Conservation (phyloP, 352 stramenopile genomes). For the Globisporangium perplexum region DNA sequence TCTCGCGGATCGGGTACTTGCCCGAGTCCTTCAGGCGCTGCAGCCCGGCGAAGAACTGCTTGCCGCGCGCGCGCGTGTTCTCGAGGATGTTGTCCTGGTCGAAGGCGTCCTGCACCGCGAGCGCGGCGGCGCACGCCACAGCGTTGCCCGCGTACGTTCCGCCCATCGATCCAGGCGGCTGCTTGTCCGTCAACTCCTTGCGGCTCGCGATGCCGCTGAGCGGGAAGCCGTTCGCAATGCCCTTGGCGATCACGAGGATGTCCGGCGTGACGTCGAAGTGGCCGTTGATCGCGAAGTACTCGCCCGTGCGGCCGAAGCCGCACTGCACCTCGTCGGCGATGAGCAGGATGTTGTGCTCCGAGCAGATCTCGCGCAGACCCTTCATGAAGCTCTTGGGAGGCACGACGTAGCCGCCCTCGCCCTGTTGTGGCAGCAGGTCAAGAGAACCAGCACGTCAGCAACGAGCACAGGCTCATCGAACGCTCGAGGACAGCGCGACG, state of each 20-base stretch:
- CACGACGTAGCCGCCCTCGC: conserved; percentile 93
- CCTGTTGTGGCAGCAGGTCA: conserved; percentile 28
- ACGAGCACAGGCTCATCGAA: not conserved
- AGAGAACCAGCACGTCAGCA: not conserved
- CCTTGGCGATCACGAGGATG: conserved; percentile 97
- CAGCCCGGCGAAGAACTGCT: conserved; percentile 73
- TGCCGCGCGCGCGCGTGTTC: conserved; percentile 70
- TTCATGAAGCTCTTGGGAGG: conserved; percentile 90
- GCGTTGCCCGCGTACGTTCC: conserved; percentile 92
- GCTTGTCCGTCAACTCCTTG: conserved; percentile 80
- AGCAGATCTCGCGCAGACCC: conserved; percentile 86
- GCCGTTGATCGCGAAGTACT: conserved; percentile 74
- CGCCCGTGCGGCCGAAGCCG: conserved; percentile 94
- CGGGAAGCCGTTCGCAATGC: conserved; percentile 93
- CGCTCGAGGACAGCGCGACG: not conserved
- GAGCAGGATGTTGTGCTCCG: conserved; percentile 93
- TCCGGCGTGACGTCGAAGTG: conserved; percentile 93
- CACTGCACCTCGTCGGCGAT: conserved; percentile 99
- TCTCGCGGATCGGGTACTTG: conserved; percentile 76
- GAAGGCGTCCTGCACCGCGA: conserved; percentile 83
- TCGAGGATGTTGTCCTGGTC: conserved; percentile 85
- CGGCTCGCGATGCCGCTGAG: conserved; percentile 92
- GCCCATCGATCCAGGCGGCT: conserved; percentile 87
- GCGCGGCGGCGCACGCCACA: conserved; percentile 87
- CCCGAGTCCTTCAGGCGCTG: conserved; percentile 65